A percentile compares a stretch with the other conserved stretches of the same genome.
phyloP scores from a whole-genome alignment of 106 monocot species.

The Acorus gramineus region DNA sequence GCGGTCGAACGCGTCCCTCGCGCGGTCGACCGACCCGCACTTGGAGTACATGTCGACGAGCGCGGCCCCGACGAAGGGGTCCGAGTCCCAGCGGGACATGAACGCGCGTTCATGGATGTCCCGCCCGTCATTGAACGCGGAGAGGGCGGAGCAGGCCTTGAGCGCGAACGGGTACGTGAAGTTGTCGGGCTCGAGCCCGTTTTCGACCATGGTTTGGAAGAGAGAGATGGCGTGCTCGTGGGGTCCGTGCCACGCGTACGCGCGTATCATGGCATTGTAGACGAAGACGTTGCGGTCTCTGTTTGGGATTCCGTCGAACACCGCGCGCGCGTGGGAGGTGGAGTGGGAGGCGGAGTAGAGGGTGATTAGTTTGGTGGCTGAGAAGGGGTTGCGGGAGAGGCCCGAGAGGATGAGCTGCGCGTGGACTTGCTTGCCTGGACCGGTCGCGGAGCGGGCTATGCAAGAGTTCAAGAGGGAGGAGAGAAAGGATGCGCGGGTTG shows the following conservation, averaged over 20 bases:
- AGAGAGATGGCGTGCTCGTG: conserved; percentile 25
- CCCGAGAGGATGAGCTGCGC: conserved; percentile 51
- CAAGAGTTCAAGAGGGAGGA: conserved; percentile 34
- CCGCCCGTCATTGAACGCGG: conserved; percentile 29
- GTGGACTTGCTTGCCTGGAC: conserved; percentile 55
- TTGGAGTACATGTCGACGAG: conserved; percentile 79
- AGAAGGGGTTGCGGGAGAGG: conserved; percentile 24
- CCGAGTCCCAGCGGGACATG: conserved; percentile 20
- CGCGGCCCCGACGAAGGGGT: conserved; percentile 66
- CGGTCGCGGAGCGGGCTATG: conserved; percentile 22
- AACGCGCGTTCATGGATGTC: conserved; percentile 34
- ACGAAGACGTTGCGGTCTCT: conserved; percentile 38
- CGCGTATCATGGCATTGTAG: conserved; percentile 74
- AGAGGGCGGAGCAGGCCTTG: conserved; percentile 59
- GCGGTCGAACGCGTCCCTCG: conserved; percentile 45
- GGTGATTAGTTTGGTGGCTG: conserved; percentile 49
- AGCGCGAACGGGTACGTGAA: conserved; percentile 85
- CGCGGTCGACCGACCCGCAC: conserved; percentile 45
- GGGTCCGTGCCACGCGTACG: conserved; percentile 27
- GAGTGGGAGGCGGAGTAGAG: conserved; percentile 28
- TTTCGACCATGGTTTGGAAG: conserved; percentile 34
- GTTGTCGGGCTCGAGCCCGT: conserved; percentile 48
- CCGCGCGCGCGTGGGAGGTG: conserved; percentile 22
- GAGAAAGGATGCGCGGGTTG: background rate
- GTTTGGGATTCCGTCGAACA: conserved; percentile 43